phyloP scores from a whole-genome alignment of 2,329 filamentous ascomycete species.

The Ophiostoma sp. region DNA sequence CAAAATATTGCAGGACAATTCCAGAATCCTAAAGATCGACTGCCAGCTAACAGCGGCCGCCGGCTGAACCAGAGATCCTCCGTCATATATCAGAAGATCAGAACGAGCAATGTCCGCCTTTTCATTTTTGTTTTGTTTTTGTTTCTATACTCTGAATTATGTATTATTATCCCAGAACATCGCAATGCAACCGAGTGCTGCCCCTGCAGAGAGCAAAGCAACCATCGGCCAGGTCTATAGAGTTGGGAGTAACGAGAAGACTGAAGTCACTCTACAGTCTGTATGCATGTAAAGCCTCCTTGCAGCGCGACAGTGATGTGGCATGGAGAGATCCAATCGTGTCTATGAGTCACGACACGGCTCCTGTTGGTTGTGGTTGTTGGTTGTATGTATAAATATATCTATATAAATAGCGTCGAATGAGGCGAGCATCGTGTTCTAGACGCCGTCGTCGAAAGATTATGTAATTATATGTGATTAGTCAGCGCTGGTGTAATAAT shows the following conservation, averaged over 20 bases:
- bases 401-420: neutral
- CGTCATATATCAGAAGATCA: conserved; percentile 6
- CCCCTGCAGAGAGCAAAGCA: neutral
- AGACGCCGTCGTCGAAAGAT: neutral
- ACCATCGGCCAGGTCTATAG: neutral
- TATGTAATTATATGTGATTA: neutral
- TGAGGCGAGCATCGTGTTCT: neutral
- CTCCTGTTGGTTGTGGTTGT: neutral
- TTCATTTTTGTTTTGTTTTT: neutral
- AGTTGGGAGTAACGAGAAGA: neutral
- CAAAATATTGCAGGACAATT: no score
- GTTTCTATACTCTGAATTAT: no score
- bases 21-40: neutral
- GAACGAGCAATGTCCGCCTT: neutral
- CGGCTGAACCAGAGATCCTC: neutral
- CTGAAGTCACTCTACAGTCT: neutral
- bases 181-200: neutral
- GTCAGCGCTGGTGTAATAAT: neutral
- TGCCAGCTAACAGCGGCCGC: neutral
- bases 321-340: conserved; percentile 13
- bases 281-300: neutral
- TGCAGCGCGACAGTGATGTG: conserved; percentile 14
- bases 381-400: neutral
- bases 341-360: neutral
- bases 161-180: no score